Evolutionary conservation across 495 filamentous ascomycete genomes (phyloP).

Genomic region (Podospora pseudoanserina): DNA sequence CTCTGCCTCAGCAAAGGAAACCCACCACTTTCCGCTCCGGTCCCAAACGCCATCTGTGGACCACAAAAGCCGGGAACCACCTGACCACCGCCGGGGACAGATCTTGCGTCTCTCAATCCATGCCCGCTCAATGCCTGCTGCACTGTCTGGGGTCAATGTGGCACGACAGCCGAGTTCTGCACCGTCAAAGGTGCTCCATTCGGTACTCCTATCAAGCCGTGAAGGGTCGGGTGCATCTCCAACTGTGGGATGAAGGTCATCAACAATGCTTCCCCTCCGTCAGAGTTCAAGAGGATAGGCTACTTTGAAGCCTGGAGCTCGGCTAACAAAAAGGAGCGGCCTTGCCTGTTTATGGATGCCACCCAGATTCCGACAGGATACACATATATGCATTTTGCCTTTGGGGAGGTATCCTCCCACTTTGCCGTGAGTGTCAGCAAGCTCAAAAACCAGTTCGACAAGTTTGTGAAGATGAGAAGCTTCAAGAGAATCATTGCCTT

Average conservation of each 20-base stretch:
- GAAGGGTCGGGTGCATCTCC: constrained; percentile 37
- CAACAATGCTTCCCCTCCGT: constrained; percentile 12
- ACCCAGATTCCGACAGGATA: constrained; percentile 15
- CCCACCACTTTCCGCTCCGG: constrained; percentile 40
- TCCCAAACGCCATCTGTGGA: constrained; percentile 40
- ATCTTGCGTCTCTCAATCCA: constrained; percentile 27
- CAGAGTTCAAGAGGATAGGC: constrained; percentile 9
- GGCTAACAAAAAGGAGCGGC: constrained; percentile 18
- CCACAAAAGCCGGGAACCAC: constrained; percentile 37
- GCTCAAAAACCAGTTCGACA: not conserved
- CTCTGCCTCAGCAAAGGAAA: constrained; percentile 46
- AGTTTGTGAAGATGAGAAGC: too few relatives aligned
- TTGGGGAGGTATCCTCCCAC: constrained; percentile 11
- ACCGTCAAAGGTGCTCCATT: constrained; percentile 31
- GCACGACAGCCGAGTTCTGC: constrained; percentile 46
- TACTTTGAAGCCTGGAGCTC: constrained; percentile 33
- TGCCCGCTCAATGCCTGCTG: constrained; percentile 38
- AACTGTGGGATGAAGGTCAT: constrained; percentile 42
- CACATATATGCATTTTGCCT: constrained; percentile 25
- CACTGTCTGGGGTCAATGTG: constrained; percentile 47
- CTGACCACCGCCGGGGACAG: not conserved
- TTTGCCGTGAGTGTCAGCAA: constrained; percentile 10
- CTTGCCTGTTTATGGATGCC: constrained; percentile 16
- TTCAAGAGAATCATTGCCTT: too few relatives aligned
- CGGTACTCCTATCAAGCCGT: constrained; percentile 24